Percentiles rank a stretch among this genome's conserved stretches.
These are phyloP conservation scores for Collybia sordida DNA, from an alignment of 768 basidiomycete species.

Conservation along the genomic window DNA sequence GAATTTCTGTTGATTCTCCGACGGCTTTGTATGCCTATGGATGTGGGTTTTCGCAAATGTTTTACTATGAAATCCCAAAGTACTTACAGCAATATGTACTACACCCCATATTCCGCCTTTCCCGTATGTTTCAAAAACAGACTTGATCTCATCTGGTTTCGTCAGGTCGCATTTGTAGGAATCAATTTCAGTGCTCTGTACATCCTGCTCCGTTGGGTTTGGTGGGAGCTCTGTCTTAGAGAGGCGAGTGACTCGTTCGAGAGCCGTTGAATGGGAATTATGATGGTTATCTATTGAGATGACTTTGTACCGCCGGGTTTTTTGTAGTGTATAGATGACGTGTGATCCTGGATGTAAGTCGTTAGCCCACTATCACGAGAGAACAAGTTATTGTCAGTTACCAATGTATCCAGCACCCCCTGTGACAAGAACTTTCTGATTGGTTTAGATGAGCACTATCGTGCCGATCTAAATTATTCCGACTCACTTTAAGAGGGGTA, in stretches of 20 bases:
- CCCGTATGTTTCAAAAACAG: conserved; percentile 60
- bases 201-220: conserved; percentile 65
- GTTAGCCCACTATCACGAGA: conserved; percentile 8
- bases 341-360: conserved; percentile 71
- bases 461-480: conserved; percentile 7
- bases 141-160: conserved; percentile 63
- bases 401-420: conserved; percentile 92
- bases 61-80: not conserved
- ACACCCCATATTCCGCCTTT: conserved; percentile 62
- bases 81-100: conserved; percentile 82
- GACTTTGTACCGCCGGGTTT: conserved; percentile 88
- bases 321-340: conserved; percentile 82
- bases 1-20: conserved; percentile 93
- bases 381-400: conserved; percentile 25
- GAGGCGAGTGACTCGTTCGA: conserved; percentile 76
- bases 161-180: conserved; percentile 74
- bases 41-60: not conserved
- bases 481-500: conserved; percentile 47
- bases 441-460: conserved; percentile 19
- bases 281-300: conserved; percentile 94
- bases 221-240: conserved; percentile 71
- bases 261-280: conserved; percentile 80
- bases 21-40: conserved; percentile 93
- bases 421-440: conserved; percentile 44
- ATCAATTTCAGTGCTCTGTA: conserved; percentile 73